Base-by-base conservation (phyloP, 2,329 filamentous ascomycete species). In the Thielaviopsis punctulata region DNA sequence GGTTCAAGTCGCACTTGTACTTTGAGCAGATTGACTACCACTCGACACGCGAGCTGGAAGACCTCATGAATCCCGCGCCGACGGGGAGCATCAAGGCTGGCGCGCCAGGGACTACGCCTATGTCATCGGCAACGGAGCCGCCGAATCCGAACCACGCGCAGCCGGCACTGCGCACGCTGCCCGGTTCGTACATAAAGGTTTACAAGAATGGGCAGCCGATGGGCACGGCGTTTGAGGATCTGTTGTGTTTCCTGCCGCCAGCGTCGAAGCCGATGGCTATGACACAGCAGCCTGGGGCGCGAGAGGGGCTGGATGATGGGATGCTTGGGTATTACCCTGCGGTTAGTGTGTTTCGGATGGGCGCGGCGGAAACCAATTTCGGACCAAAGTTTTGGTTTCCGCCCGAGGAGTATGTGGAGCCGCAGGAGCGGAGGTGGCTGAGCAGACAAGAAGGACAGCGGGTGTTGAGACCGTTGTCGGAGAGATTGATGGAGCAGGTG, bases 291-390 rank as follows among this genome's bases (percentile, higher is more conserved):
- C 75, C 83, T 43, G 86, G 85, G 12, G 87, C 86, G 18, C 74
- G 92, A 48, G 84, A 92, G 56, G 87, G 87, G 24, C 79, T 94
- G 56, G 92, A 98, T 62, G 92, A 98, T 62, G 92, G 90, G 33
- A 85, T 92, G 74, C 76, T 95, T 1, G 93, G 92, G 10, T 98
- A 98, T 68, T 95, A 94, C 62, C 92, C 92, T 1, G 86, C 89
- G 21, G 80, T 98, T 19, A 92, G 88, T 59, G 84, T 92, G 21
- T 96, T 95, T 68, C 81, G 85, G 45, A 90, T 89, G 50, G 92
- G 90, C 22, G 84, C 89, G 1, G 89, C 85, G 15, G 86, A 96
- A 64, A 82, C 90, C 60, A 95, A 95, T 65, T 95, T 98, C 62
- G 90, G 92, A 1, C 88, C 87, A 0, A 75, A 92, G 27, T 96